phyloP scores from a whole-genome alignment of 1,139 yeast genomes.

The Eremothecium coryli region DNA sequence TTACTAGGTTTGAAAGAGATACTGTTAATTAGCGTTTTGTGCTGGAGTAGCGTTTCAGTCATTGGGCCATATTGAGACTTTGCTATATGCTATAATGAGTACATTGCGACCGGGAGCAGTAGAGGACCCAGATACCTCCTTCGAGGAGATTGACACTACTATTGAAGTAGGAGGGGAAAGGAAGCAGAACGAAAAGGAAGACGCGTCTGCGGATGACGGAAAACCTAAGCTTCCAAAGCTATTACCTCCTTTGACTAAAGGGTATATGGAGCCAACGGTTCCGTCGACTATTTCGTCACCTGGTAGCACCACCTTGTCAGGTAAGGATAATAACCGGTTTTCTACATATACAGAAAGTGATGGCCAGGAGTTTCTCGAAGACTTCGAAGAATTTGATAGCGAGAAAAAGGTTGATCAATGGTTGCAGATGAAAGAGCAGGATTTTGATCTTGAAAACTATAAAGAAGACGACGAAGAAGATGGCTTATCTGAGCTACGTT shows the following conservation, averaged over 20 bases:
- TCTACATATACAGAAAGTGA: slow-evolving; percentile 18
- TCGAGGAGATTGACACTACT: slow-evolving; percentile 28
- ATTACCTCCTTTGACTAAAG: not conserved
- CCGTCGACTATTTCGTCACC: slow-evolving; percentile 25
- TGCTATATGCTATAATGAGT: not conserved
- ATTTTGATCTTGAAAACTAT: slow-evolving; percentile 4
- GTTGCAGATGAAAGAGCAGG: slow-evolving; percentile 5
- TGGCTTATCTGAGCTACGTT: slow-evolving; percentile 9
- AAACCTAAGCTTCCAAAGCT: not conserved
- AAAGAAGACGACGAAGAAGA: slow-evolving; percentile 10
- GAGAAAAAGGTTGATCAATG: slow-evolving; percentile 7
- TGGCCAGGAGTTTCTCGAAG: slow-evolving; percentile 21
- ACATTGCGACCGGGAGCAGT: slow-evolving; percentile 5
- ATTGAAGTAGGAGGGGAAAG: slow-evolving; percentile 9
- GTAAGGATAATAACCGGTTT: slow-evolving; percentile 10
- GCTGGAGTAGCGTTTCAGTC: no score
- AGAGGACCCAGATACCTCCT: slow-evolving; percentile 24
- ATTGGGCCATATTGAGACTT: no score
- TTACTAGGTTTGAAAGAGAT: no score
- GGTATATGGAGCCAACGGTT: slow-evolving; percentile 13
- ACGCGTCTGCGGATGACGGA: not conserved
- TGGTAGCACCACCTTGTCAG: slow-evolving; percentile 25
- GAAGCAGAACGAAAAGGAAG: not conserved
- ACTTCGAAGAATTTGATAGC: slow-evolving; percentile 25
- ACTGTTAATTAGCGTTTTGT: no score